Conservation (phyloP, 2,329 filamentous ascomycete genomes). For the Hortaea werneckii region DNA sequence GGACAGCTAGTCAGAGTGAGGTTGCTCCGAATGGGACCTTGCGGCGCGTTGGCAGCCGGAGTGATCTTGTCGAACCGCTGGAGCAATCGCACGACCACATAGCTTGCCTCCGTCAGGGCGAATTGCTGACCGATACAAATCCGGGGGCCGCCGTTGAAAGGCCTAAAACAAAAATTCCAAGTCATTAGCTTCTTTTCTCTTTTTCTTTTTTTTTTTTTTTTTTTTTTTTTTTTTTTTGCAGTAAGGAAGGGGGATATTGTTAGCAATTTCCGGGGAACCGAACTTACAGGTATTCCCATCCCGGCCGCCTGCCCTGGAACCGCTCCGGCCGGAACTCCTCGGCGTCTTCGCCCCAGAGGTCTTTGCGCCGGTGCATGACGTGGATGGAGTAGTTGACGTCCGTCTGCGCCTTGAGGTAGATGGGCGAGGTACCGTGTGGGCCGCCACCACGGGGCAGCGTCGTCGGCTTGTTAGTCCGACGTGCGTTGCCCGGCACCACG, state of each 20-base stretch:
- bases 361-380: conserved; percentile 28
- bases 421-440: conserved; percentile 42
- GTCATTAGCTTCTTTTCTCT: no score
- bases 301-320: conserved; percentile 18
- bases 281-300: conserved; percentile 25
- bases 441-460: conserved; percentile 58
- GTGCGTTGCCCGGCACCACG: conserved; percentile 63
- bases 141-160: conserved; percentile 48
- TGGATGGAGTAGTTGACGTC: conserved; percentile 24
- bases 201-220: no score
- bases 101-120: conserved; percentile 43
- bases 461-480: conserved; percentile 59
- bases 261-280: no score
- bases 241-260: no score
- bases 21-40: conserved; percentile 11
- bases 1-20: conserved; percentile 23
- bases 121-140: conserved; percentile 80
- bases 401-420: conserved; percentile 32
- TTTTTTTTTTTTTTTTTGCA: no score
- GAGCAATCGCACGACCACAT: conserved; percentile 34
- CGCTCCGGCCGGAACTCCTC: conserved; percentile 29
- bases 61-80: conserved; percentile 27
- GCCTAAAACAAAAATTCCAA: no score
- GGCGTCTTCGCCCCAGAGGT: conserved; percentile 31
- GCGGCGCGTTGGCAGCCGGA: conserved; percentile 11